These are phyloP conservation scores for Umbelopsis vinacea DNA, from an alignment of 192 early-diverging fungal species.

Conservation along the genomic window DNA sequence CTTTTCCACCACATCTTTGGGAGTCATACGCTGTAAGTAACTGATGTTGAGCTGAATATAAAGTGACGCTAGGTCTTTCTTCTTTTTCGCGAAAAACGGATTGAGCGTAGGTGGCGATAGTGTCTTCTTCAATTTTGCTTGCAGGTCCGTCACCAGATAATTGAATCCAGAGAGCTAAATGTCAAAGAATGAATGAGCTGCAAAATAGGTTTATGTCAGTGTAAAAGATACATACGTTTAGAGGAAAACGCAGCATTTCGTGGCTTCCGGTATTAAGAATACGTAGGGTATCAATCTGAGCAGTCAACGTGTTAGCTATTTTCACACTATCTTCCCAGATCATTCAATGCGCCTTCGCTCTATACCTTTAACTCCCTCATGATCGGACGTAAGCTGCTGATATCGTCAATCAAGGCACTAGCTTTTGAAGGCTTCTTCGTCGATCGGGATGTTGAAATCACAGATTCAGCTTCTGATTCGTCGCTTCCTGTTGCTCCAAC, in stretches of 20 bases:
- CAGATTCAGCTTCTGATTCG: background rate
- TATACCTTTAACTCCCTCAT: slow-evolving; percentile 46
- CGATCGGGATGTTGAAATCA: background rate
- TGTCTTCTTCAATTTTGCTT: slow-evolving; percentile 52
- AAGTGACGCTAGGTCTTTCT: background rate
- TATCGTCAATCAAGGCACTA: background rate
- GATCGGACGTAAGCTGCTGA: slow-evolving; percentile 8
- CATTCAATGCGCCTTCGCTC: too few species aligned
- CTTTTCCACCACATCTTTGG: slow-evolving; percentile 40
- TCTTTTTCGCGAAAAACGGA: slow-evolving; percentile 43
- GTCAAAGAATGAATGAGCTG: background rate
- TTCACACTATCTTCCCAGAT: background rate
- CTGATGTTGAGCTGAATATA: slow-evolving; percentile 26
- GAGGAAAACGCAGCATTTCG: background rate
- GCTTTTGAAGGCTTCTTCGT: background rate
- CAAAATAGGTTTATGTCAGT: background rate
- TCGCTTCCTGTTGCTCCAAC: background rate
- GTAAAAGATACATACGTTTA: background rate
- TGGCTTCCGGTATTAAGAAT: background rate
- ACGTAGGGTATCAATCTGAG: slow-evolving; percentile 9
- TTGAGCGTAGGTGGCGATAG: slow-evolving; percentile 28
- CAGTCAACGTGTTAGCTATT: background rate
- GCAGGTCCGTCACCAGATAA: slow-evolving; percentile 54
- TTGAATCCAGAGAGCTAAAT: slow-evolving; percentile 35
- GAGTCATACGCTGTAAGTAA: slow-evolving; percentile 41